These are phyloP conservation scores for Pholiota molesta DNA, from an alignment of 768 basidiomycete genomes.

Conservation along the genomic window DNA sequence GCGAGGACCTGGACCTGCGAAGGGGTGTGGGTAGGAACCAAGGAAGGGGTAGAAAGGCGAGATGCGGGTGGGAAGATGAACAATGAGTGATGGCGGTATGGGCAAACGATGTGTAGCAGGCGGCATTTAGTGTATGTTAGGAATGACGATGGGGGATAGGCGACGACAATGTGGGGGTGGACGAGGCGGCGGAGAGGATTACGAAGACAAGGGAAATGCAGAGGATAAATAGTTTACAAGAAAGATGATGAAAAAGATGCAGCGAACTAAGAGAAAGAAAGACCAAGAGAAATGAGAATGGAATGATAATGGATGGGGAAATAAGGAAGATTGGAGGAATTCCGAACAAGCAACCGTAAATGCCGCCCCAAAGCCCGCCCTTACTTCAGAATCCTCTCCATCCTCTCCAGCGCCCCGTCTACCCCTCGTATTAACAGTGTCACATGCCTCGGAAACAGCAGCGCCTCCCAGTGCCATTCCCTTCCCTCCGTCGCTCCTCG, in stretches of 20 bases:
- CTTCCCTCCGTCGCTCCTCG: constrained; percentile 16
- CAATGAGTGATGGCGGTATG: no score
- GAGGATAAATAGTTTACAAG: background rate
- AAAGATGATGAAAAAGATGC: background rate
- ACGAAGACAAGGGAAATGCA: background rate
- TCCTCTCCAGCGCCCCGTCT: constrained; percentile 63
- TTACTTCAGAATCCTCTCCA: constrained; percentile 57
- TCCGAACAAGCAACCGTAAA: background rate
- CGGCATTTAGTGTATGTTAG: no score
- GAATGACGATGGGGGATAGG: no score
- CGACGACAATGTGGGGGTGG: no score
- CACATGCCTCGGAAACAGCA: constrained; percentile 58
- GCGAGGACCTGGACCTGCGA: background rate
- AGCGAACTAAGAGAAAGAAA: background rate
- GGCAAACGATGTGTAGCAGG: no score
- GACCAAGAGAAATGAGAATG: background rate
- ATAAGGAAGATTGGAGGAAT: background rate
- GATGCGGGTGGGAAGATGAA: no score
- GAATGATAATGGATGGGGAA: no score
- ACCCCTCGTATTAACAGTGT: constrained; percentile 62
- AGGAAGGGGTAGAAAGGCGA: no score
- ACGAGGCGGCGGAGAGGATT: background rate
- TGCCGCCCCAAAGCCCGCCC: background rate
- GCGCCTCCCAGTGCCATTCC: constrained; percentile 15
- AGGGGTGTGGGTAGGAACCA: background rate